phyloP scores from a whole-genome alignment of 2,329 filamentous ascomycete genomes.

The Botrytis fabae region DNA sequence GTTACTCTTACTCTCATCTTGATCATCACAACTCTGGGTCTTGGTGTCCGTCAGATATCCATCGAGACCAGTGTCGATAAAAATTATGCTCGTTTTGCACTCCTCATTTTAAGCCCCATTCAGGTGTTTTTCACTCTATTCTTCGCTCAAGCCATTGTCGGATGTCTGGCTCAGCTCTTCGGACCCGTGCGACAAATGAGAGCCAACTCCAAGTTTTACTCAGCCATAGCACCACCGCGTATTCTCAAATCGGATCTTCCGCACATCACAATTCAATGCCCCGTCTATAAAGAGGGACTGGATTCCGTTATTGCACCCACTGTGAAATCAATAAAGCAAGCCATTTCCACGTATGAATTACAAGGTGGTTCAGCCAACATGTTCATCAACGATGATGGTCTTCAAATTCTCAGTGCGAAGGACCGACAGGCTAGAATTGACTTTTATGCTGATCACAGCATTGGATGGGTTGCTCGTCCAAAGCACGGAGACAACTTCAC shows the following conservation, averaged over 20 bases:
- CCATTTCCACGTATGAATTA: slow-evolving; percentile 74
- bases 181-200: slow-evolving; percentile 73
- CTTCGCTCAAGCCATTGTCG: slow-evolving; percentile 76
- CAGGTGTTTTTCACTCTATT: slow-evolving; percentile 82
- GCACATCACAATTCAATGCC: slow-evolving; percentile 81
- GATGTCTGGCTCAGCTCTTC: slow-evolving; percentile 72
- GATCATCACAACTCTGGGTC: slow-evolving; percentile 65
- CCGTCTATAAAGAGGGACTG: slow-evolving; percentile 85
- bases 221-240: slow-evolving; percentile 65
- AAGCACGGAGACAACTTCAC: slow-evolving; percentile 62
- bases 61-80: slow-evolving; percentile 67
- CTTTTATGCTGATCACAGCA: slow-evolving; percentile 68
- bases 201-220: slow-evolving; percentile 80
- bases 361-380: slow-evolving; percentile 78
- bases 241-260: slow-evolving; percentile 60
- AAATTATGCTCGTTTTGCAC: slow-evolving; percentile 61
- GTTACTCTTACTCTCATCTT: slow-evolving; percentile 66
- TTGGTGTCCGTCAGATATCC: slow-evolving; percentile 68
- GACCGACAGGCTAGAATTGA: slow-evolving; percentile 64
- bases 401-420: slow-evolving; percentile 65
- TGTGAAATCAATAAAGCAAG: slow-evolving; percentile 73
- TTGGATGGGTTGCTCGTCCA: slow-evolving; percentile 68
- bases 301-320: slow-evolving; percentile 73
- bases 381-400: slow-evolving; percentile 74
- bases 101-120: slow-evolving; percentile 66